phyloP scores from a whole-genome alignment of 2,329 filamentous ascomycete species.

The Elsinoe necatrix region DNA sequence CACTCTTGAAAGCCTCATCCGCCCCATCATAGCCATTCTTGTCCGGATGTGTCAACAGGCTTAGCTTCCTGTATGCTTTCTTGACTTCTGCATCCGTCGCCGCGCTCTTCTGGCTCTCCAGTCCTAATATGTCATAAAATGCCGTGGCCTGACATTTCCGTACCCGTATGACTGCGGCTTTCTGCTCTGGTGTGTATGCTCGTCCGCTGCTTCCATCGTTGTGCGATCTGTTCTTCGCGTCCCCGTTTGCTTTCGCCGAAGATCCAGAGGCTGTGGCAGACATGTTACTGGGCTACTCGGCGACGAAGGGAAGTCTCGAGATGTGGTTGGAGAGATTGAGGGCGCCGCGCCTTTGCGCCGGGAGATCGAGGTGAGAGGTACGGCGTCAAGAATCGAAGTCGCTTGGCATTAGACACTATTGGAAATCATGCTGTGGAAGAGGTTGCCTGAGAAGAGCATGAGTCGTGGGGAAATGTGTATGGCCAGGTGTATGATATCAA shows the following conservation, averaged over 20 bases:
- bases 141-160: constrained; percentile 73
- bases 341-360: background rate
- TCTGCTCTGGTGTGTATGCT: constrained; percentile 81
- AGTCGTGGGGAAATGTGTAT: background rate
- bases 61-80: constrained; percentile 93
- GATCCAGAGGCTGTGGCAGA: constrained; percentile 39
- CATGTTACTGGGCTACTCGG: constrained; percentile 21
- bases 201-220: constrained; percentile 69
- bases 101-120: constrained; percentile 56
- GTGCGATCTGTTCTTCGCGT: constrained; percentile 50
- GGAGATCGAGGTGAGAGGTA: background rate
- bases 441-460: background rate
- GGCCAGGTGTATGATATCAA: constrained; percentile 9
- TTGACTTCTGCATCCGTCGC: constrained; percentile 82
- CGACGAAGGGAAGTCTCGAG: background rate
- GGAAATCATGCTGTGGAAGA: background rate
- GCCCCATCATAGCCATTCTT: constrained; percentile 96
- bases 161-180: constrained; percentile 82
- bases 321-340: background rate
- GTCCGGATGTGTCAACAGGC: constrained; percentile 90
- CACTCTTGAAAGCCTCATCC: constrained; percentile 93
- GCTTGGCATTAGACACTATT: background rate
- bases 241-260: constrained; percentile 28
- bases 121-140: constrained; percentile 88
- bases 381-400: background rate